Percentiles rank a stretch among this genome's conserved stretches.
Evolutionary conservation across 306 rosid species (phyloP).

Genomic region (Casuarina glauca): DNA sequence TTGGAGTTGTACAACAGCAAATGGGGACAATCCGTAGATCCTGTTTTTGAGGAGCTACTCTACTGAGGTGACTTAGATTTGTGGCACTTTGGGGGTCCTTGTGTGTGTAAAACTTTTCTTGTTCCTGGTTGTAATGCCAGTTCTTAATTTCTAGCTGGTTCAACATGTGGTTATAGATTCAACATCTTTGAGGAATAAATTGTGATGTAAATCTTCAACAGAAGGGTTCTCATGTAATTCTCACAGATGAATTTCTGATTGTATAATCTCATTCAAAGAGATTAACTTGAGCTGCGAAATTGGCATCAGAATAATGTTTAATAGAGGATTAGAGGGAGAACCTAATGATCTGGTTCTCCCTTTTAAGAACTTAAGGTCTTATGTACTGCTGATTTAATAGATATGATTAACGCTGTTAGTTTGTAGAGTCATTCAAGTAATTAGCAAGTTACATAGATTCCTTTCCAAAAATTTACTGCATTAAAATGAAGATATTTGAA

Average conservation of each 20-base stretch:
- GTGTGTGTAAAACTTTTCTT: slow-evolving; percentile 18
- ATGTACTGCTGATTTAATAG: background rate
- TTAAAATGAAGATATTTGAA: too few relatives aligned
- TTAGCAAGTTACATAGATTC: background rate
- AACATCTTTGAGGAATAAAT: slow-evolving; percentile 34
- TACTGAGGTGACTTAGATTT: slow-evolving; percentile 53
- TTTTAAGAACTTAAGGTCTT: background rate
- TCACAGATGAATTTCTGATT: too few relatives aligned
- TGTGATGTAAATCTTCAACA: slow-evolving; percentile 35
- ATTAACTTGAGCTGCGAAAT: background rate
- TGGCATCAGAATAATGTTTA: slow-evolving; percentile 1
- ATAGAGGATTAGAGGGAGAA: too few relatives aligned
- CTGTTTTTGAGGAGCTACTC: slow-evolving; percentile 85
- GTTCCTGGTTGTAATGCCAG: slow-evolving; percentile 29
- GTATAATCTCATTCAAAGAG: slow-evolving; percentile 10
- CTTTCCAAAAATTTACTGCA: background rate
- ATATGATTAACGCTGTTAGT: background rate
- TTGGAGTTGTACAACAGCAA: slow-evolving; percentile 77
- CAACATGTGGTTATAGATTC: slow-evolving; percentile 19
- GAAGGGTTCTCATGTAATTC: slow-evolving; percentile 27
- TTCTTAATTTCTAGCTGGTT: slow-evolving; percentile 28
- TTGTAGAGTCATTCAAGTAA: background rate
- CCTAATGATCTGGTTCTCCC: background rate
- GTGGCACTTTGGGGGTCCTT: slow-evolving; percentile 32
- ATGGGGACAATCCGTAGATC: slow-evolving; percentile 84